Evolutionary conservation across 441 rosid genomes (phyloP), one percentile per base, ranked within the genome.

Genomic region (Rhodomyrtus psidioides): DNA sequence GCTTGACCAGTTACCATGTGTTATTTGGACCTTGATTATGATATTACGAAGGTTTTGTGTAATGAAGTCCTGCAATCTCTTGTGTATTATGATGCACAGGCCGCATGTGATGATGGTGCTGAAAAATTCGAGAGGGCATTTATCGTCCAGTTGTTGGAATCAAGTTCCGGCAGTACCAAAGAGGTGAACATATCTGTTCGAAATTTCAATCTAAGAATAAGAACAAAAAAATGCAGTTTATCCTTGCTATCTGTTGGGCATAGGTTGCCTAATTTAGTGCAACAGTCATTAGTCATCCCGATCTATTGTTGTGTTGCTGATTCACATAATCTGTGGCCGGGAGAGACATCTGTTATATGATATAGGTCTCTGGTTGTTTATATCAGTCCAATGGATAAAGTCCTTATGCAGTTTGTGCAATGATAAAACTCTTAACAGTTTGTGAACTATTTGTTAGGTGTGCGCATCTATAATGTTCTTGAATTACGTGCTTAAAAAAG

Each of bases 41-140:
- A 55, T 83, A 46, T 53, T 82, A 42, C 46, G 27, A 81, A 53
- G 44, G 23, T 65, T 49, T 46, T 85, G 65, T 53, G 54, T n/a
- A 81, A 81, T 49, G 46, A 12, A 30, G 49, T 28, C 84, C 39
- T 76, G 86, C 75, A 83, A 26, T 88, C 16, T 54, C 79, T 85
- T 84, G 83, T 81, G 54, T 76, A 6, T 87, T 55, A 86, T 49
- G 53, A 88, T 79, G 87, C 91, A 85, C 90, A 96, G 99, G 94
- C 91, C 86, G 96, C 98, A 86, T 94, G 92, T 87, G 91, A 95
- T 88, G 98, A 93, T 49, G 93, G 90, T 85, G 91, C 93, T 83
- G 98, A 94, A 86, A 93, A 92, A 62, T 90, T 87, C 70, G 99
- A 97, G 93, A 93, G 96, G 90, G 98, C 94, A 55, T 97, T 96